These are phyloP conservation scores for Halenospora varia DNA, from an alignment of 495 filamentous ascomycete genomes.

Conservation along the genomic window DNA sequence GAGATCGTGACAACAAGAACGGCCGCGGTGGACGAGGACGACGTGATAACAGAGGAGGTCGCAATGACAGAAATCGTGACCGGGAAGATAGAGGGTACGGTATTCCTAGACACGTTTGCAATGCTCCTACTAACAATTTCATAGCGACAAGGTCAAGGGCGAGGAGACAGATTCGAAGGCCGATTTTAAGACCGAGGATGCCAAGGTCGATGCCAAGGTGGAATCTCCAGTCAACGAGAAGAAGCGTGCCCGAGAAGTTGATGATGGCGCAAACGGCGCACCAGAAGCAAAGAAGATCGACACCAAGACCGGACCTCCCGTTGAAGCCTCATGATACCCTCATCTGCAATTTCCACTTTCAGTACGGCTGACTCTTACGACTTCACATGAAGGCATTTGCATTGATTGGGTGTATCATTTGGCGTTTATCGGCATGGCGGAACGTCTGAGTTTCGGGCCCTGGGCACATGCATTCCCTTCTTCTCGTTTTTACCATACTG, in stretches of 20 bases:
- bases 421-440: constrained; percentile 5
- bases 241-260: constrained; percentile 26
- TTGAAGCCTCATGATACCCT: constrained; percentile 24
- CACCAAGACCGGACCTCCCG: constrained; percentile 32
- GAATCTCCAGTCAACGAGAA: constrained; percentile 10
- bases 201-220: background rate
- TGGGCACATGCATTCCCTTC: background rate
- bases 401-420: constrained; percentile 4
- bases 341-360: constrained; percentile 8
- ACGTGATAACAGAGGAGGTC: constrained; percentile 30
- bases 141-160: constrained; percentile 30
- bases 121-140: constrained; percentile 19
- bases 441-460: background rate
- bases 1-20: constrained; percentile 29
- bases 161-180: constrained; percentile 24
- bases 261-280: constrained; percentile 5
- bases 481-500: background rate
- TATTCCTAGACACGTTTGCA: background rate
- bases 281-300: constrained; percentile 47
- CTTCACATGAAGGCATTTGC: background rate
- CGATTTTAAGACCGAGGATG: constrained; percentile 21
- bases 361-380: background rate
- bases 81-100: constrained; percentile 24
- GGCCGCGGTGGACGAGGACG: constrained; percentile 29
- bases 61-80: constrained; percentile 27